Conservation (phyloP, 192 early-diverging fungal species). For the Rhizophagus prolifer region DNA sequence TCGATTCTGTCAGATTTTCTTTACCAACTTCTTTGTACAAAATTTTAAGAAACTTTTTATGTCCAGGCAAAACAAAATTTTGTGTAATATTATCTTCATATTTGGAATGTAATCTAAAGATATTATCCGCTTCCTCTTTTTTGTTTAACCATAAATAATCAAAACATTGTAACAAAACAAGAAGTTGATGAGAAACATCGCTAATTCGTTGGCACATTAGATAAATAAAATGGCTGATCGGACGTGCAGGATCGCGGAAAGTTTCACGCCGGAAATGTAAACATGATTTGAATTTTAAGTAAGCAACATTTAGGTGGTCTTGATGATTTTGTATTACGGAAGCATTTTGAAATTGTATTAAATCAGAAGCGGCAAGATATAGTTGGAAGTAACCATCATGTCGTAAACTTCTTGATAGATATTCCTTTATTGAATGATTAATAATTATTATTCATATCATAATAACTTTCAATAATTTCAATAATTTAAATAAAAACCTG, state of each 20-base stretch:
- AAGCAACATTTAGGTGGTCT: not conserved
- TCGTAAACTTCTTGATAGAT: conserved; percentile 20
- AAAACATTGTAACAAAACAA: conserved; percentile 2
- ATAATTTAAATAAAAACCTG: conserved; percentile 1
- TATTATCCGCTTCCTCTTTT: not conserved
- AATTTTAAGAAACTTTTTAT: not conserved
- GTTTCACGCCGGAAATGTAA: conserved; percentile 1
- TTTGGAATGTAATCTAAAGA: not conserved
- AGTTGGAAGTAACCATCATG: conserved; percentile 1
- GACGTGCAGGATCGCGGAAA: conserved; percentile 3
- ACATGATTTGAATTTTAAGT: conserved; percentile 13
- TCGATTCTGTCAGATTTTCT: not conserved
- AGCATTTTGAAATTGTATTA: not conserved
- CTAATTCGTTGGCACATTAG: conserved; percentile 17
- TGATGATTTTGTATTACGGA: not conserved
- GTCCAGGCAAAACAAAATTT: conserved; percentile 1
- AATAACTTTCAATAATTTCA: not conserved
- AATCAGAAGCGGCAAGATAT: not conserved
- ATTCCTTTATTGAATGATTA: conserved; percentile 3
- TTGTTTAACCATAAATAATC: conserved; percentile 15
- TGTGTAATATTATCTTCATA: conserved; percentile 8
- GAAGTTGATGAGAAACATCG: conserved; percentile 15
- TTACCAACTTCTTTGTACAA: conserved; percentile 1
- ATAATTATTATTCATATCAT: not conserved
- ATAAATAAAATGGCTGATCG: conserved; percentile 14